phyloP scores from a whole-genome alignment of 208 protist species.

The Trypanosoma rangeli region DNA sequence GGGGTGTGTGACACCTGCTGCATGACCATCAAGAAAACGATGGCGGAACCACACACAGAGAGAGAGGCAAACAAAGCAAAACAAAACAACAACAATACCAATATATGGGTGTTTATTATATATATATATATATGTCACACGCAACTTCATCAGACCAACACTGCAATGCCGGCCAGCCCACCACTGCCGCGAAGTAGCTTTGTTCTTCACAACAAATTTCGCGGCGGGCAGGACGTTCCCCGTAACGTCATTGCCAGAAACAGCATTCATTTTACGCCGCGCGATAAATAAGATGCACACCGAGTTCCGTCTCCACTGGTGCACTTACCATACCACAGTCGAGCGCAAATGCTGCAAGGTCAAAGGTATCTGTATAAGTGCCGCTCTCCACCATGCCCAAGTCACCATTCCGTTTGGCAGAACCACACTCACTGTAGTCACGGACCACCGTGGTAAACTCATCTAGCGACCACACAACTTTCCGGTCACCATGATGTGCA shows the following conservation, averaged over 20 bases:
- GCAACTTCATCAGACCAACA: background rate
- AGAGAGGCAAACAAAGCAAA: too few species aligned
- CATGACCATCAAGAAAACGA: too few species aligned
- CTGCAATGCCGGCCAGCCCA: background rate
- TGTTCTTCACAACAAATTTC: background rate
- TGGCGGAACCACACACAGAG: background rate
- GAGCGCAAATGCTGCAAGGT: constrained; percentile 64
- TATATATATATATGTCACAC: too few species aligned
- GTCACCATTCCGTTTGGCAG: constrained; percentile 65
- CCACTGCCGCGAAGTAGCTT: background rate
- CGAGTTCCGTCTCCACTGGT: constrained; percentile 75
- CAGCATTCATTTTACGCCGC: constrained; percentile 39
- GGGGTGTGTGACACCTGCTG: too few species aligned
- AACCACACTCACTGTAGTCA: constrained; percentile 67
- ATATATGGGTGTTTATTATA: background rate
- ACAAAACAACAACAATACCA: background rate
- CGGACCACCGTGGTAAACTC: constrained; percentile 57
- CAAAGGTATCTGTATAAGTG: constrained; percentile 72
- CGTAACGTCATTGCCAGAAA: background rate
- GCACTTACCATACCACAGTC: constrained; percentile 56
- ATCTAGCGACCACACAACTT: constrained; percentile 61
- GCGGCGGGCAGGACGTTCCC: background rate
- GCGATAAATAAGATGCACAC: constrained; percentile 81
- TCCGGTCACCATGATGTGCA: constrained; percentile 20
- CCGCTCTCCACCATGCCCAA: constrained; percentile 74